phyloP scores from a whole-genome alignment of 805 yeast species.

The Wickerhamomyces bovis region DNA sequence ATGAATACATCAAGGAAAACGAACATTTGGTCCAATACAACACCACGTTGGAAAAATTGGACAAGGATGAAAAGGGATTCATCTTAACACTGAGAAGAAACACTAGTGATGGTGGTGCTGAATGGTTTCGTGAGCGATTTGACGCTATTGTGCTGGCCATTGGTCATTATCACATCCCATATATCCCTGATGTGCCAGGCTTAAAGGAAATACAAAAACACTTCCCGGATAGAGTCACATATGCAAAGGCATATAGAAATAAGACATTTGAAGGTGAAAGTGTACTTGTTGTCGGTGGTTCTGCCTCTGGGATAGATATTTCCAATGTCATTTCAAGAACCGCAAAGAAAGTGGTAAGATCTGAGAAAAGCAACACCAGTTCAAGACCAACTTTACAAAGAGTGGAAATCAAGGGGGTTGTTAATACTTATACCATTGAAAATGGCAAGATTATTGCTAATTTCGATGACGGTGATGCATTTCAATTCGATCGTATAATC shows the following conservation, averaged over 20 bases:
- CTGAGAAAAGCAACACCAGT: constrained; percentile 21
- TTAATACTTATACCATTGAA: constrained; percentile 6
- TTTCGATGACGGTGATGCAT: constrained; percentile 35
- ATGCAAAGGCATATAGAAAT: constrained; percentile 33
- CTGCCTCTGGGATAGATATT: constrained; percentile 36
- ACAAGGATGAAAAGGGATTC: constrained; percentile 23
- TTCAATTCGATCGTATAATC: constrained; percentile 45
- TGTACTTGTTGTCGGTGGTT: constrained; percentile 38
- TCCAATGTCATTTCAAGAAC: constrained; percentile 33
- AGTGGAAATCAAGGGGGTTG: constrained; percentile 3
- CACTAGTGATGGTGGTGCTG: constrained; percentile 24
- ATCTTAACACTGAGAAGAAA: constrained; percentile 28
- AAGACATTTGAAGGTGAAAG: constrained; percentile 32
- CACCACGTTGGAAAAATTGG: constrained; percentile 30
- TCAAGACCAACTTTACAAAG: constrained; percentile 4
- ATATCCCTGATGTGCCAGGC: constrained; percentile 44
- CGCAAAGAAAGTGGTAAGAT: constrained; percentile 44
- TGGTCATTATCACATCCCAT: constrained; percentile 56
- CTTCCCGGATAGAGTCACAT: constrained; percentile 29
- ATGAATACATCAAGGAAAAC: constrained; percentile 4
- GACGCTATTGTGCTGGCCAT: constrained; percentile 53
- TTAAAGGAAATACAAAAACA: constrained; percentile 32
- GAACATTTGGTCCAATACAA: constrained; percentile 11
- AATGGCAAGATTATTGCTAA: constrained; percentile 37
- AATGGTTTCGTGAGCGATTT: constrained; percentile 38